Conservation (phyloP, 306 rosid species). For the Fragaria nilgerrensis region DNA sequence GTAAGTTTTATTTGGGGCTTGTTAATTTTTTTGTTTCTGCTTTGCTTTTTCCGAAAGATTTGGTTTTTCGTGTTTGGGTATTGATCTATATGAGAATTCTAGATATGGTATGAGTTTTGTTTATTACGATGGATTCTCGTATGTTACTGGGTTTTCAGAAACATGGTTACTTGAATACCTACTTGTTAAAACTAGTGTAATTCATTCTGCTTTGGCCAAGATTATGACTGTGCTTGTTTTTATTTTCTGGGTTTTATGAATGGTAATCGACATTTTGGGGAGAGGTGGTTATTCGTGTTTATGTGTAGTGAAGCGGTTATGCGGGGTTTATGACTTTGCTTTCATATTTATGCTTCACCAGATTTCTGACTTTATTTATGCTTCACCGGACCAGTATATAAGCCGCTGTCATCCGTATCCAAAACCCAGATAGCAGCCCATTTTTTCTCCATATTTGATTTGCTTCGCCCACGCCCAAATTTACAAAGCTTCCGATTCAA, state of each 20-base stretch:
- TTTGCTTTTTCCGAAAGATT: not conserved
- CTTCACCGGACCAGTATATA: not conserved
- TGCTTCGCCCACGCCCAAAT: not conserved
- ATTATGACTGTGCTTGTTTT: not conserved
- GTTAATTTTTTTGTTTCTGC: not conserved
- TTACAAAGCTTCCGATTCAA: not conserved
- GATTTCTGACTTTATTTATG: not conserved
- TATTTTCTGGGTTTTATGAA: not conserved
- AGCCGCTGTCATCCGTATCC: not conserved
- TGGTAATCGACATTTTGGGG: not conserved
- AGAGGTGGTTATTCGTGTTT: not conserved
- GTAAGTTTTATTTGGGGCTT: not conserved
- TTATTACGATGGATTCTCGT: not conserved
- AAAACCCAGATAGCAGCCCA: not conserved
- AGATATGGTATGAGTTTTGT: not conserved
- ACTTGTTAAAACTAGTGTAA: not conserved
- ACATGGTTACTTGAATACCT: not conserved
- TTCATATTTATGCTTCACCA: not conserved
- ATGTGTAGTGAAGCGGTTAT: not conserved
- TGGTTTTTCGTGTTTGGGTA: not conserved
- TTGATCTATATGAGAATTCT: not conserved
- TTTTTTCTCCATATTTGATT: not conserved
- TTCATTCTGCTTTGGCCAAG: not conserved
- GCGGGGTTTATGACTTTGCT: no score
- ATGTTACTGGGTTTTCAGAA: not conserved